phyloP scores from a whole-genome alignment of 2,329 filamentous ascomycete species.

The Peltaster fructicola region DNA sequence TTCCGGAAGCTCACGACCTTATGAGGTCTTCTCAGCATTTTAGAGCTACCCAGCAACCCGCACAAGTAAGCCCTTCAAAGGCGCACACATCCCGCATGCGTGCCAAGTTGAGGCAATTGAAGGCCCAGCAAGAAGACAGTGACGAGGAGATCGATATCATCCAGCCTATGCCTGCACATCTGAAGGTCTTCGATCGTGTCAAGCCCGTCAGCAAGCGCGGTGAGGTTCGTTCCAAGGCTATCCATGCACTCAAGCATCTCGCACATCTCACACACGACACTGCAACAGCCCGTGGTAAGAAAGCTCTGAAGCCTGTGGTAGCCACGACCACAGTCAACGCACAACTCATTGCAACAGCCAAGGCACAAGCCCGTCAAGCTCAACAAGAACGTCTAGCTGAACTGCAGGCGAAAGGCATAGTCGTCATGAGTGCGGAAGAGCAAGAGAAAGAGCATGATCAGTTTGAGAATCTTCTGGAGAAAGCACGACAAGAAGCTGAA shows the following conservation, averaged over 20 bases:
- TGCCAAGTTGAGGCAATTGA: slow-evolving; percentile 4
- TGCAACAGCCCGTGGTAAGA: slow-evolving; percentile 38
- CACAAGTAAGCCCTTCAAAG: slow-evolving; percentile 9
- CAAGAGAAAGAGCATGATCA: slow-evolving; percentile 64
- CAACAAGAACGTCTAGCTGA: slow-evolving; percentile 60
- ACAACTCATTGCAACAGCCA: slow-evolving; percentile 51
- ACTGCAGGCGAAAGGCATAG: slow-evolving; percentile 61
- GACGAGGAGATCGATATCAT: slow-evolving; percentile 46
- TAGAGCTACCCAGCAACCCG: not conserved
- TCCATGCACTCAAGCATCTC: slow-evolving; percentile 19
- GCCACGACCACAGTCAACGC: slow-evolving; percentile 51
- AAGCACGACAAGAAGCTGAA: slow-evolving; percentile 62
- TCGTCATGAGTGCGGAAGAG: slow-evolving; percentile 73
- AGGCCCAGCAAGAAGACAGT: slow-evolving; percentile 10
- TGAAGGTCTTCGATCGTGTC: slow-evolving; percentile 22
- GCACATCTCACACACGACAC: slow-evolving; percentile 18
- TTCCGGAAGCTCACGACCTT: slow-evolving; percentile 13
- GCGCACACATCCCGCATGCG: slow-evolving; percentile 27
- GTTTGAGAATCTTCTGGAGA: slow-evolving; percentile 75
- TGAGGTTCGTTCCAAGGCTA: slow-evolving; percentile 14
- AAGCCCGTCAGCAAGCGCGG: slow-evolving; percentile 8
- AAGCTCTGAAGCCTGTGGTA: slow-evolving; percentile 43
- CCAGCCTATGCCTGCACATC: slow-evolving; percentile 17
- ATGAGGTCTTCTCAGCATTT: slow-evolving; percentile 12
- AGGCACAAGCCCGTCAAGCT: slow-evolving; percentile 62